phyloP scores from a whole-genome alignment of 768 basidiomycete species.

The Phlebiopsis flavidoalba region DNA sequence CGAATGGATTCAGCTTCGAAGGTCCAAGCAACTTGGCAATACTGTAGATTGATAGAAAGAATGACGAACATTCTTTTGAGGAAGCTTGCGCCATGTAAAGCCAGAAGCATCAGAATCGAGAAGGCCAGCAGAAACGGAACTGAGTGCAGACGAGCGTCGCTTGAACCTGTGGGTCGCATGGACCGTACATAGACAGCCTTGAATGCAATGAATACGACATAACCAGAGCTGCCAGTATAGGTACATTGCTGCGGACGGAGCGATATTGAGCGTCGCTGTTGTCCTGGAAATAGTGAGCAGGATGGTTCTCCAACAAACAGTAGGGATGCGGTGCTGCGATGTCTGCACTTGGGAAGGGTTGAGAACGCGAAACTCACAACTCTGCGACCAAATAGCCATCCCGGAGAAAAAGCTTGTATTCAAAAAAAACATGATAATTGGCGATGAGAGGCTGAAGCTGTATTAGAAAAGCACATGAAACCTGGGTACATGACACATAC shows the following conservation, averaged over 20 bases:
- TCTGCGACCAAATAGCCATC: conserved; percentile 79
- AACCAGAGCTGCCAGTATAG: conserved; percentile 49
- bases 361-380: conserved; percentile 51
- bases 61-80: conserved; percentile 79
- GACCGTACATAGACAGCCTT: conserved; percentile 41
- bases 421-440: conserved; percentile 71
- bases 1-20: conserved; percentile 41
- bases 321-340: background rate
- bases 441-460: conserved; percentile 55
- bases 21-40: conserved; percentile 45
- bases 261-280: conserved; percentile 91
- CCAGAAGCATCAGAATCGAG: conserved; percentile 58
- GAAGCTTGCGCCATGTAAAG: conserved; percentile 76
- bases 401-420: conserved; percentile 54
- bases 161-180: background rate
- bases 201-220: conserved; percentile 48
- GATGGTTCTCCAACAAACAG: background rate
- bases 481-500: conserved; percentile 46
- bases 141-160: conserved; percentile 27
- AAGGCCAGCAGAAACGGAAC: conserved; percentile 58
- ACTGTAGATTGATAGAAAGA: conserved; percentile 60
- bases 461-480: background rate
- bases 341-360: background rate
- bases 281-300: conserved; percentile 49
- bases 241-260: conserved; percentile 77